Percentiles rank a stretch among this genome's conserved stretches.
Conservation (phyloP, 768 basidiomycete genomes). For the Boletus pseudopeckii region DNA sequence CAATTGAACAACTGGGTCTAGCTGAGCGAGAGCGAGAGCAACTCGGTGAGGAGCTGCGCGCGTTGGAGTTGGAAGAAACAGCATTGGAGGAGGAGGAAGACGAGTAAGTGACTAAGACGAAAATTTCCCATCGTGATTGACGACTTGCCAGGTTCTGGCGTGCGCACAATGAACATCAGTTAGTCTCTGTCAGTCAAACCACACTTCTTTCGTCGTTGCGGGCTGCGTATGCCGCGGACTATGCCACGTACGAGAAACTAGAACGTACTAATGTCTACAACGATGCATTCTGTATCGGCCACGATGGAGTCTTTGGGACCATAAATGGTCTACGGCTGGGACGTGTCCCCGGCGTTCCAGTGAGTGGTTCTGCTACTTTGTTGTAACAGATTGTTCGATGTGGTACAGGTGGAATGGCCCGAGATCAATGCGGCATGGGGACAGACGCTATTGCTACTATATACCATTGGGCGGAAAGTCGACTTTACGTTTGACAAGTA, state of each 20-base stretch:
- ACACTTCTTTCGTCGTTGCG: conserved; percentile 69
- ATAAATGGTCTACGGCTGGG: conserved; percentile 95
- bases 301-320: conserved; percentile 94
- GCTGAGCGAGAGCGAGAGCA: conserved; percentile 76
- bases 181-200: conserved; percentile 61
- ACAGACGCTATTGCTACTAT: conserved; percentile 85
- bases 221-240: conserved; percentile 75
- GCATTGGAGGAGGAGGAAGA: conserved; percentile 79
- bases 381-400: conserved; percentile 8
- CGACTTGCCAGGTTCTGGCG: conserved; percentile 68
- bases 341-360: conserved; percentile 78
- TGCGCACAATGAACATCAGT: conserved; percentile 67
- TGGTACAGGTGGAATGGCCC: conserved; percentile 87
- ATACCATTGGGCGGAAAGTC: conserved; percentile 88
- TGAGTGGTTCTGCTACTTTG: conserved; percentile 35
- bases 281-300: conserved; percentile 93
- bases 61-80: conserved; percentile 74
- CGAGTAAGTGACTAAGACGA: conserved; percentile 72
- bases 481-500: conserved; percentile 87
- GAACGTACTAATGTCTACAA: conserved; percentile 94
- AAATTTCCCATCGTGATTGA: conserved; percentile 5
- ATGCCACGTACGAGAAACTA: conserved; percentile 74
- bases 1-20: conserved; percentile 68
- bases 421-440: conserved; percentile 99
- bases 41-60: conserved; percentile 67